Evolutionary conservation across 495 filamentous ascomycete species (phyloP), one percentile per base, ranked within the genome.

Genomic region (Terfezia boudieri): DNA sequence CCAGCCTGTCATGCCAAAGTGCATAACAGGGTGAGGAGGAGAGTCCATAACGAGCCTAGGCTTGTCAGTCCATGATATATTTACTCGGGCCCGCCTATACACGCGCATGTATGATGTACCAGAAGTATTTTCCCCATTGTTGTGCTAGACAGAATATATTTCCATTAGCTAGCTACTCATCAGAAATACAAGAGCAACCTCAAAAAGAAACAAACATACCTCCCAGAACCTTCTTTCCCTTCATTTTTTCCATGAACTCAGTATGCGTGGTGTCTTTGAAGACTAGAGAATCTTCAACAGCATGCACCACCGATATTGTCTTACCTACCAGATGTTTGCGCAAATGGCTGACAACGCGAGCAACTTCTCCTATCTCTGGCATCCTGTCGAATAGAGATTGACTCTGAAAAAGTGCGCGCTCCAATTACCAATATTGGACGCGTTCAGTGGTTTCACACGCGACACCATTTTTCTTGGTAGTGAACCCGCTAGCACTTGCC

Each of bases 111-210:
- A 32, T 32, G n/a, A 20, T 14, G 20, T 10, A 5, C 83, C 90
- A 98, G 65, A 96, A 94, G 63, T 95, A 95, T 74, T 96, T 98
- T 17, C 89, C 89, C 65, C 94, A 89, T 56, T 82, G 84, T 0
- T 79, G 79, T 3, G 84, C 81, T 55, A 77, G 78, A 8, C 80
- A 58, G 5, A 94, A 70, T 48, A 2, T 12, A 16, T 23, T 37
- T 11, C 38, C 17, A 5, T 5, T n/a, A n/a, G 16, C 12, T n/a
- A 16, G 20, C 20, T 10, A 8, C 20, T 53, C 17, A 20, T 51
- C 35, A 22, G 23, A 37, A 1, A 16, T 50, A 10, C 49, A 10
- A 10, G 12, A 48, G 1, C 49, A 32, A 11, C 2, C 16, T 11
- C 38, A 43, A 11, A 43, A 46, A 14, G 14, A 14, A 2, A 35